Conservation (phyloP, 2,329 filamentous ascomycete species). For the Fusarium nematophilum region DNA sequence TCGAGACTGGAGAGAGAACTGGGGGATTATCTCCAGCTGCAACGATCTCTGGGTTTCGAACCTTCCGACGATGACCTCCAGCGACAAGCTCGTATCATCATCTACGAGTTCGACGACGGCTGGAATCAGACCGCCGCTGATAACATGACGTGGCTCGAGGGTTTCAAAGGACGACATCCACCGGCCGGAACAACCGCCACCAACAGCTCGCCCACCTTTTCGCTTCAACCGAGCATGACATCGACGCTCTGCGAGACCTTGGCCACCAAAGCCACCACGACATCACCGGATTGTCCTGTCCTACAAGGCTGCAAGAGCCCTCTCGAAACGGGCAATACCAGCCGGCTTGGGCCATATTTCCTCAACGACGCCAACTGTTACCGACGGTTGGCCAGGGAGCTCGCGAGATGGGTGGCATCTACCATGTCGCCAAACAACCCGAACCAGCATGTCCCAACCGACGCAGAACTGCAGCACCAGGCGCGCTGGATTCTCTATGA, state of each 20-base stretch:
- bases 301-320: conserved; percentile 14
- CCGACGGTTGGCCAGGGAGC: conserved; percentile 63
- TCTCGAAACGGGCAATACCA: conserved; percentile 12
- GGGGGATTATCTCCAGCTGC: conserved; percentile 61
- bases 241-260: conserved; percentile 27
- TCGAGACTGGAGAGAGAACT: conserved; percentile 67
- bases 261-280: conserved; percentile 29
- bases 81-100: conserved; percentile 67
- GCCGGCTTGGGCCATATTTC: conserved; percentile 54
- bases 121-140: conserved; percentile 74
- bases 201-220: conserved; percentile 41
- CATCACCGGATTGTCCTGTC: conserved; percentile 22
- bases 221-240: conserved; percentile 31
- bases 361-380: conserved; percentile 72
- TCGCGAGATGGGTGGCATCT: conserved; percentile 63
- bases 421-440: conserved; percentile 71
- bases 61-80: conserved; percentile 67
- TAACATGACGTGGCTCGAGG: conserved; percentile 62
- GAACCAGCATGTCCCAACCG: conserved; percentile 67
- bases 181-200: not conserved
- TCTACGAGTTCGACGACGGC: conserved; percentile 70
- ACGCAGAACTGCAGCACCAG: conserved; percentile 73
- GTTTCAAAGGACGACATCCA: conserved; percentile 63
- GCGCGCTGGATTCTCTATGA: conserved; percentile 72
- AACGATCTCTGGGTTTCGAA: conserved; percentile 58